Conservation (phyloP, 2,329 filamentous ascomycete species). For the Talaromyces sp. region DNA sequence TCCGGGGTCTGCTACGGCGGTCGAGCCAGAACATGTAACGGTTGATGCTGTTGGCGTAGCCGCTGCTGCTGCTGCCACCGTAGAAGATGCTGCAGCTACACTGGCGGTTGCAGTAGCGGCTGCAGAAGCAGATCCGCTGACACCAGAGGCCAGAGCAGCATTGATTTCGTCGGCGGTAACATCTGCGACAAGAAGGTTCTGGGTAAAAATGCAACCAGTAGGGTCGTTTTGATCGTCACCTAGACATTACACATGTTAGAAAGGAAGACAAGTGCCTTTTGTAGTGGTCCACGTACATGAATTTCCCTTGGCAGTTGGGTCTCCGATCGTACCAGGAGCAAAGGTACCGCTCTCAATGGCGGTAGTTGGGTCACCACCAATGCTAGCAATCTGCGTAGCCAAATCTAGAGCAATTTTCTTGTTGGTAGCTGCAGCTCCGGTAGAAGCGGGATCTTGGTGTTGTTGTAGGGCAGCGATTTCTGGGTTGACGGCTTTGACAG, state of each 20-base stretch:
- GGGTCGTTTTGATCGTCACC: constrained; percentile 47
- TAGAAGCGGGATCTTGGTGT: constrained; percentile 66
- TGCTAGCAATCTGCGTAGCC: constrained; percentile 58
- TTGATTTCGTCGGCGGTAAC: constrained; percentile 54
- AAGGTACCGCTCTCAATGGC: constrained; percentile 65
- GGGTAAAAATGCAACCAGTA: constrained; percentile 56
- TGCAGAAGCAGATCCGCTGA: constrained; percentile 22
- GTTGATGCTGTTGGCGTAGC: constrained; percentile 20
- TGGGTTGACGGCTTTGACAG: constrained; percentile 59
- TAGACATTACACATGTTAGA: background rate
- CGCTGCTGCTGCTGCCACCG: constrained; percentile 1
- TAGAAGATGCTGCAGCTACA: constrained; percentile 6
- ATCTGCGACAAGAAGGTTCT: constrained; percentile 55
- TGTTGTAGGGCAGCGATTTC: constrained; percentile 64
- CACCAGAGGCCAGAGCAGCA: constrained; percentile 47
- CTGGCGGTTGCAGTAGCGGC: constrained; percentile 7
- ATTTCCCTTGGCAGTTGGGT: constrained; percentile 53
- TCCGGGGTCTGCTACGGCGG: background rate
- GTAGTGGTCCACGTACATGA: constrained; percentile 42
- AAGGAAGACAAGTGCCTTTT: no score
- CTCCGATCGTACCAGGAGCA: constrained; percentile 57
- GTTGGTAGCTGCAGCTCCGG: constrained; percentile 57
- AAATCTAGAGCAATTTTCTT: constrained; percentile 61
- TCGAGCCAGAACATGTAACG: constrained; percentile 11
- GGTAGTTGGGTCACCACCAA: constrained; percentile 62